Evolutionary conservation across 345 rosid species (phyloP).

Genomic region (Physaria fendleri): DNA sequence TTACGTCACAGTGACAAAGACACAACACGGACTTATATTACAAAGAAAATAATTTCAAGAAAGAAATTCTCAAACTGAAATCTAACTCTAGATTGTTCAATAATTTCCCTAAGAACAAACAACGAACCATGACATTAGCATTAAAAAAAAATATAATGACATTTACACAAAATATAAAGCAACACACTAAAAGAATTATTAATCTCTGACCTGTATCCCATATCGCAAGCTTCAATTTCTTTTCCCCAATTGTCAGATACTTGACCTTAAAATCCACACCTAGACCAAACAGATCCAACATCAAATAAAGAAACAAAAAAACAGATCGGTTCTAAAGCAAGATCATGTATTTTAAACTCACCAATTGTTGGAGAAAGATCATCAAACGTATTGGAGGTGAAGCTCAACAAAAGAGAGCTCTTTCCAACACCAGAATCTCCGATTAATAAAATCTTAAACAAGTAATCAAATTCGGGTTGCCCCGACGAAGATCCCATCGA

Average conservation of each 20-base stretch:
- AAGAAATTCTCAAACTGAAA: neutral
- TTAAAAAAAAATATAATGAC: too few species aligned
- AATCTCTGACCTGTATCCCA: conserved; percentile 84
- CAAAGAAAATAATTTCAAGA: neutral
- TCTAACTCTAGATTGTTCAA: neutral
- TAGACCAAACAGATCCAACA: conserved; percentile 16
- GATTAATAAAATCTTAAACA: conserved; percentile 65
- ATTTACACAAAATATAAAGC: neutral
- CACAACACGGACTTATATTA: too few species aligned
- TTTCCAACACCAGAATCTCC: conserved; percentile 92
- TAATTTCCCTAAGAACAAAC: neutral
- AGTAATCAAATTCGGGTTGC: conserved; percentile 66
- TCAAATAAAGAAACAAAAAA: neutral
- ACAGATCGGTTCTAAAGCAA: neutral
- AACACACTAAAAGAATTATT: neutral
- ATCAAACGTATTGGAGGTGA: conserved; percentile 63
- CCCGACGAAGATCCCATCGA: too few species aligned
- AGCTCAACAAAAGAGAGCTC: conserved; percentile 68
- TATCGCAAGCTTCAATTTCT: conserved; percentile 87
- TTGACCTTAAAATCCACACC: conserved; percentile 97
- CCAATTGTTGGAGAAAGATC: conserved; percentile 77
- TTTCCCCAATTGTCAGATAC: conserved; percentile 65
- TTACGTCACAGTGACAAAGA: too few species aligned
- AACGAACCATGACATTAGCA: too few species aligned
- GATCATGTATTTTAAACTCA: conserved; percentile 5